Conservation (phyloP, 371 early-diverging fungal genomes). For the Apophysomyces trapeziformis region DNA sequence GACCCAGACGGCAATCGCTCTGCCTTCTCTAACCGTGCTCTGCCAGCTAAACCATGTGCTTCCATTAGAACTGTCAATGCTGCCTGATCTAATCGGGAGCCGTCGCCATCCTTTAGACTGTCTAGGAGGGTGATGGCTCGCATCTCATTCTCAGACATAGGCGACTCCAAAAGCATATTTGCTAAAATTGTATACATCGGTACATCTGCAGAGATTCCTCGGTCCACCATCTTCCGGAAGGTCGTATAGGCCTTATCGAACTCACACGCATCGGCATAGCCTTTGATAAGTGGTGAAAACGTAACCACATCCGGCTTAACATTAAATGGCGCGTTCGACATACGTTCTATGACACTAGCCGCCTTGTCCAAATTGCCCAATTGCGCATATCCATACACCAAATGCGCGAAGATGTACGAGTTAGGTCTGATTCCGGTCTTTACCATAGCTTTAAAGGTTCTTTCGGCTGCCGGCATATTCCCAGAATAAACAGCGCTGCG, state of each 20-base stretch:
- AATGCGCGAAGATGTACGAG: slow-evolving; percentile 40
- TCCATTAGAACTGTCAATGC: slow-evolving; percentile 36
- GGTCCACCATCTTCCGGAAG: slow-evolving; percentile 42
- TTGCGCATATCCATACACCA: slow-evolving; percentile 39
- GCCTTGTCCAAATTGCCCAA: slow-evolving; percentile 38
- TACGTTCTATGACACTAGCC: slow-evolving; percentile 22
- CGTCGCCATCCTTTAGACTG: slow-evolving; percentile 13
- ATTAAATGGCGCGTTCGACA: slow-evolving; percentile 27
- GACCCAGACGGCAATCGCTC: neutral
- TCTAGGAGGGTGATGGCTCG: slow-evolving; percentile 33
- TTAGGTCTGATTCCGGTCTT: slow-evolving; percentile 38
- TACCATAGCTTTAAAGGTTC: slow-evolving; percentile 34
- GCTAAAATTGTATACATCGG: slow-evolving; percentile 45
- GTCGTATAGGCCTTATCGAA: slow-evolving; percentile 38
- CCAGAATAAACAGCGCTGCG: slow-evolving; percentile 37
- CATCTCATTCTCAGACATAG: slow-evolving; percentile 20
- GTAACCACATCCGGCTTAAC: slow-evolving; percentile 31
- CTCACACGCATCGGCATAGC: slow-evolving; percentile 37
- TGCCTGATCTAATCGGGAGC: slow-evolving; percentile 22
- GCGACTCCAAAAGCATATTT: slow-evolving; percentile 34
- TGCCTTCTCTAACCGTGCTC: slow-evolving; percentile 14
- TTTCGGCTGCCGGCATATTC: slow-evolving; percentile 40
- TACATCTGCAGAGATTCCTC: slow-evolving; percentile 33
- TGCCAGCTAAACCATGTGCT: slow-evolving; percentile 39
- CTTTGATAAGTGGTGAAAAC: slow-evolving; percentile 40